Conservation (phyloP, 2,329 filamentous ascomycete species). For the Ambrosiella cleistominuta region DNA sequence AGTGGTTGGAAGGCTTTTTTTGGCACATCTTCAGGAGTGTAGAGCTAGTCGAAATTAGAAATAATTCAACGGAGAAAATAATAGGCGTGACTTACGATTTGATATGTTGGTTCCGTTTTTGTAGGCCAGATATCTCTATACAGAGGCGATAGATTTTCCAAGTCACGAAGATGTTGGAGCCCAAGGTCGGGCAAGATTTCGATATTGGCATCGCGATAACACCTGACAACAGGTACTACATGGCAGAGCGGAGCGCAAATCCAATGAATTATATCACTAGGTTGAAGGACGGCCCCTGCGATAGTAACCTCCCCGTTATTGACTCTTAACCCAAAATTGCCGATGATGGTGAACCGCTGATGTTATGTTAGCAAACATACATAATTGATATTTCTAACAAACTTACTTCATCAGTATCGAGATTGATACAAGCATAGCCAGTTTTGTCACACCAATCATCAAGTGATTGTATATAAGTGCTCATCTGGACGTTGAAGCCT, state of each 20-base stretch:
- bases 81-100: conserved; percentile 26
- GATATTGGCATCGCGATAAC: conserved; percentile 29
- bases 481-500: conserved; percentile 7
- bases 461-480: conserved; percentile 8
- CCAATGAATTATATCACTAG: conserved; percentile 31
- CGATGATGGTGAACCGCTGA: conserved; percentile 45
- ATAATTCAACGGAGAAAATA: neutral
- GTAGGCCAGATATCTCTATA: conserved; percentile 52
- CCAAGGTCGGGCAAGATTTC: conserved; percentile 39
- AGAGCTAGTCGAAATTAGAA: conserved; percentile 28
- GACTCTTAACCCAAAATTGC: conserved; percentile 49
- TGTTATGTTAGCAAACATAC: neutral
- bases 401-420: conserved; percentile 33
- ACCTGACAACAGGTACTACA: conserved; percentile 49
- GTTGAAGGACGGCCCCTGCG: conserved; percentile 42
- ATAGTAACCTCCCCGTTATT: conserved; percentile 44
- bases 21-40: conserved; percentile 33
- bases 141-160: conserved; percentile 46
- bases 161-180: conserved; percentile 28
- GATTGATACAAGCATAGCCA: conserved; percentile 25
- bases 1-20: conserved; percentile 36
- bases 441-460: conserved; percentile 4
- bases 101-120: conserved; percentile 23
- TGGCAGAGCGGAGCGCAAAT: conserved; percentile 52
- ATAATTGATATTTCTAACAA: neutral